A percentile compares a stretch with the other conserved stretches of the same genome.
These are phyloP conservation scores for Microbotryum violaceum DNA, from an alignment of 1,284 basidiomycete species.

Conservation along the genomic window DNA sequence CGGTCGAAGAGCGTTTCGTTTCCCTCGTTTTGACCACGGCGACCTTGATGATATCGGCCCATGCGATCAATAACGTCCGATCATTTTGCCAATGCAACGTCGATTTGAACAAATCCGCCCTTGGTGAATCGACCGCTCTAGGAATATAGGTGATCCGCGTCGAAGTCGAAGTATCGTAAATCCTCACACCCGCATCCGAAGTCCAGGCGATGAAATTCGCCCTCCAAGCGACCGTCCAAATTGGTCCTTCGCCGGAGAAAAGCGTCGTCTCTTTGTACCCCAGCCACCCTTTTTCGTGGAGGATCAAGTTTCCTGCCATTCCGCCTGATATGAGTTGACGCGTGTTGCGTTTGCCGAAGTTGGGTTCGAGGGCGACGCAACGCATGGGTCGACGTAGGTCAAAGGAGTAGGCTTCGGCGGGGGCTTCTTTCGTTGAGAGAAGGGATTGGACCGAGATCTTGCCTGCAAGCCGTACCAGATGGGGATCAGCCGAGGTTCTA, in stretches of 20 bases:
- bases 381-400: constrained; percentile 91
- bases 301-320: constrained; percentile 73
- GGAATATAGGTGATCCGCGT: constrained; percentile 82
- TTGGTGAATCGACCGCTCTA: constrained; percentile 67
- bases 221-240: constrained; percentile 86
- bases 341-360: constrained; percentile 70
- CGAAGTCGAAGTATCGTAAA: constrained; percentile 76
- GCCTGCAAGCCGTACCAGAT: constrained; percentile 45
- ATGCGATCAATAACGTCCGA: constrained; percentile 78
- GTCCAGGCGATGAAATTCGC: constrained; percentile 90
- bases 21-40: constrained; percentile 43
- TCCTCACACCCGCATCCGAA: constrained; percentile 89
- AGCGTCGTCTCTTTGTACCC: constrained; percentile 85
- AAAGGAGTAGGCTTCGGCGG: constrained; percentile 72
- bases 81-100: constrained; percentile 87
- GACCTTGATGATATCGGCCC: constrained; percentile 92
- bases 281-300: constrained; percentile 94
- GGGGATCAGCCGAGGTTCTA: background rate
- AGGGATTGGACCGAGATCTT: constrained; percentile 84
- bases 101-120: constrained; percentile 89
- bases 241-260: constrained; percentile 84
- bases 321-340: constrained; percentile 91
- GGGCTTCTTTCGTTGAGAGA: constrained; percentile 46
- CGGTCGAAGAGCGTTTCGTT: constrained; percentile 7
- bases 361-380: constrained; percentile 80